Evolutionary conservation across 768 basidiomycete genomes (phyloP), one percentile per base, ranked within the genome.

Genomic region (Royoungia palumana): DNA sequence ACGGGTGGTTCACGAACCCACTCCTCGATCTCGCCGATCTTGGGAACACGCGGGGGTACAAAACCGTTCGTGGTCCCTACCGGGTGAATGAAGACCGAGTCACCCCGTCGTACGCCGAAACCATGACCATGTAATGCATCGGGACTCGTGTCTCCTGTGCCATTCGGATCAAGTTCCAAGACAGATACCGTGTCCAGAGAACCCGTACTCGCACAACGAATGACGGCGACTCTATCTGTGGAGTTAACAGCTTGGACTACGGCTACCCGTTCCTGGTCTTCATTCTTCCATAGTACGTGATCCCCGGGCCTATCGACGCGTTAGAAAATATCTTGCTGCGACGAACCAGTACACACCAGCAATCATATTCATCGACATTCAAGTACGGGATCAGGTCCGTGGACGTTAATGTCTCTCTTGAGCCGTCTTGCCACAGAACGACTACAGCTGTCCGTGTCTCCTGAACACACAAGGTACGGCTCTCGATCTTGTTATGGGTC

Each of bases 321-420:
- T 49, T 32, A 57, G 48, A 21, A 34, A 36, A 41, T 10, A 22
- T 1, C 25, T 10, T 10, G 17, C 37, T 24, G 17, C 8, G 40
- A 49, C 9, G 4, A 37, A 43, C 11, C 10, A 12, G 20, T 24
- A 66, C 84, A 59, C 56, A 89, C 88, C 89, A 94, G 65, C 85
- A 90, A 63, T 92, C 94, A 64, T 89, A 90, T 68, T 96, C 94
- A 65, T 95, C 94, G 10, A 91, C 80, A 51, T 90, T 90, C 44
- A 87, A 64, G 62, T 94, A 87, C 4, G 91, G 92, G 36, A 94
- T 82, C 17, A 94, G 70, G 19, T 82, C 76, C 10, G 74, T 78
- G 20, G 89, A 77, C 38, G 70, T 75, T 34, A 86, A 46, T 3
- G 71, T 76, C 67, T 92, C 87, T 41, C 66, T 71, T 17, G 72